Evolutionary conservation across 495 filamentous ascomycete species (phyloP), one percentile per base, ranked within the genome.

Genomic region (Penicillium pancosmium): DNA sequence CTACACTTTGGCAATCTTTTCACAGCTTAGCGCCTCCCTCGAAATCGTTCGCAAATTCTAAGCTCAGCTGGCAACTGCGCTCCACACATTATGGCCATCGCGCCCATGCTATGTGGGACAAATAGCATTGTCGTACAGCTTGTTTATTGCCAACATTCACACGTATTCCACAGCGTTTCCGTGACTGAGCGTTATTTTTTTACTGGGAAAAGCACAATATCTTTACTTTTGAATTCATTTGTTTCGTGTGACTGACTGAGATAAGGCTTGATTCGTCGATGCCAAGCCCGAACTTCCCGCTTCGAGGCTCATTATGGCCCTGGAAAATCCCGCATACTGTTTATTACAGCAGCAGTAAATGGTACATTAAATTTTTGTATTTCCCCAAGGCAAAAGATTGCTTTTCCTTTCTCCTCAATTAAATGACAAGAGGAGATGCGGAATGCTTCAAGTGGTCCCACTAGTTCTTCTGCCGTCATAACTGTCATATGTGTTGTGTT

Each of bases 211-310:
- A n/a, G n/a, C n/a, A n/a, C n/a, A n/a, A n/a, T n/a, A n/a, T n/a
- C n/a, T n/a, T n/a, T n/a, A n/a, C n/a, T n/a, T n/a, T n/a, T n/a
- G n/a, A n/a, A n/a, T n/a, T n/a, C n/a, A n/a, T n/a, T n/a, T n/a
- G n/a, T n/a, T n/a, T n/a, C n/a, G n/a, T n/a, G n/a, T n/a, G n/a
- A n/a, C n/a, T n/a, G n/a, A n/a, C n/a, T n/a, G n/a, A n/a, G n/a
- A n/a, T n/a, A n/a, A n/a, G 5, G 35, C 35, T 38, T 38, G 7
- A 38, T 50, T 23, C 47, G 47, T 25, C 21, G 9, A 50, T 50
- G 21, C 23, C 25, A 57, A 38, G 44, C 55, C 27, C 23, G 41
- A 50, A 33, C 23, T 64, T 44, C 62, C 57, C 41, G 16, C 41
- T 44, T n/a, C 16, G 5, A 1, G 13, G 18, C 10, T 44, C 18